These are phyloP conservation scores for Phaffia australis DNA, from an alignment of 768 basidiomycete species.

Conservation along the genomic window DNA sequence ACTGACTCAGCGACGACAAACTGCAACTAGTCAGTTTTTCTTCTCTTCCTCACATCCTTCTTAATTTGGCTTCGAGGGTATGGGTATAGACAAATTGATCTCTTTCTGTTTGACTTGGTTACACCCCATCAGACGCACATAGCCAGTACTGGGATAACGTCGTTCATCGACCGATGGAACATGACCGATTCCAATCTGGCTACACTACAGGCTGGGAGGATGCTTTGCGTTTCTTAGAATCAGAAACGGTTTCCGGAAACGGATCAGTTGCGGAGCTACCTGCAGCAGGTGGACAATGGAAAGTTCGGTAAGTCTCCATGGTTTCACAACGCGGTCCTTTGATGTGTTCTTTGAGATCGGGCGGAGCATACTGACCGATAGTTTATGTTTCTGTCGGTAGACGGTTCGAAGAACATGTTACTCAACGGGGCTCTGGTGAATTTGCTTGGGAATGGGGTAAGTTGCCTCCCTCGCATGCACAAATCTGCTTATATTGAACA, in stretches of 20 bases:
- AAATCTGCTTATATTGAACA: not conserved
- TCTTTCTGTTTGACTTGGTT: constrained; percentile 29
- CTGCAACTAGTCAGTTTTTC: constrained; percentile 34
- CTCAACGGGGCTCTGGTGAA: constrained; percentile 39
- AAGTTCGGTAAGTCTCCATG: constrained; percentile 26
- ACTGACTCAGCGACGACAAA: constrained; percentile 32
- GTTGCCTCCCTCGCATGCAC: constrained; percentile 26
- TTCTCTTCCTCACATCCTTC: not conserved
- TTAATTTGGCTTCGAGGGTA: not conserved
- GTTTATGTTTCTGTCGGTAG: constrained; percentile 20
- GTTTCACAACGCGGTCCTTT: constrained; percentile 31
- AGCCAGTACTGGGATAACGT: constrained; percentile 47
- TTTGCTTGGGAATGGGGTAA: constrained; percentile 60
- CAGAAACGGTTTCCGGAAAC: constrained; percentile 27
- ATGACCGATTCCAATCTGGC: constrained; percentile 57
- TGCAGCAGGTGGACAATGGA: constrained; percentile 26
- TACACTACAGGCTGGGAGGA: constrained; percentile 53
- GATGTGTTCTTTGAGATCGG: constrained; percentile 57
- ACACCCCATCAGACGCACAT: constrained; percentile 46
- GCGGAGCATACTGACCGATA: constrained; percentile 43
- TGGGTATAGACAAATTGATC: not conserved
- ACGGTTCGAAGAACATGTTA: constrained; percentile 44
- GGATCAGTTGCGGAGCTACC: constrained; percentile 17
- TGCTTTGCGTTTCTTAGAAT: constrained; percentile 48
- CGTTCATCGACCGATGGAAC: constrained; percentile 31